Evolutionary conservation across 768 basidiomycete species (phyloP), one percentile per base, ranked within the genome.

Genomic region (Lactarius indigo): DNA sequence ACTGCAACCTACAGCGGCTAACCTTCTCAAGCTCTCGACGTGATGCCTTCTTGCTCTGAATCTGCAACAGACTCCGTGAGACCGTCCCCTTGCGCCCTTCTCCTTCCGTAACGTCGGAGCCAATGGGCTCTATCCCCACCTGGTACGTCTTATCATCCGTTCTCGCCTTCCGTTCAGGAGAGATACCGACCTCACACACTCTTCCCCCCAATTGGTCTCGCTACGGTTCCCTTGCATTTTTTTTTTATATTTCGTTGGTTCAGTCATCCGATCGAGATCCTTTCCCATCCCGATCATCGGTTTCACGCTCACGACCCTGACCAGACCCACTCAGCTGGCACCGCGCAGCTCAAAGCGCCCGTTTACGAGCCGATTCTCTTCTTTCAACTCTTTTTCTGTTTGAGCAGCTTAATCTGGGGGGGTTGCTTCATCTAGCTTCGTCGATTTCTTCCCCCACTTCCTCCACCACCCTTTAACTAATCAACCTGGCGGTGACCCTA

Each of bases 401-500:
- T 35, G 41, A 54, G 56, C 61, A 66, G 61, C 68, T 59, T 63
- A 67, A 61, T 59, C 61, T 30, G 39, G 59, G 54, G 33, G 23
- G 35, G 31, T 55, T 42, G 44, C 68, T 68, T 68, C 69, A 57
- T 47, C 62, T 55, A 35, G 31, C 56, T 42, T 64, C 10, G 23
- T 44, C 50, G 47, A 37, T 50, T 50, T 33, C 42, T 20, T 42
- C 30, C 41, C 28, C 60, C 28, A 28, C 61, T 37, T 57, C 57
- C 52, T 23, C 52, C 18, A 23, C 39, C 62, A 37, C 20, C 7
- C 31, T 39, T 58, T 39, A 28, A 37, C 23, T n/a, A 47, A 31
- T 65, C 70, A 70, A 65, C 61, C 70, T 70, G 70, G 70, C 70
- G 42, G 68, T 69, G 13, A 64, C 68, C 59, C 64, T 70, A n/a